Percentiles rank a stretch among this genome's conserved stretches.
These are phyloP conservation scores for Aquilaria yunnanensis DNA, from an alignment of 345 rosid genomes.

Conservation along the genomic window DNA sequence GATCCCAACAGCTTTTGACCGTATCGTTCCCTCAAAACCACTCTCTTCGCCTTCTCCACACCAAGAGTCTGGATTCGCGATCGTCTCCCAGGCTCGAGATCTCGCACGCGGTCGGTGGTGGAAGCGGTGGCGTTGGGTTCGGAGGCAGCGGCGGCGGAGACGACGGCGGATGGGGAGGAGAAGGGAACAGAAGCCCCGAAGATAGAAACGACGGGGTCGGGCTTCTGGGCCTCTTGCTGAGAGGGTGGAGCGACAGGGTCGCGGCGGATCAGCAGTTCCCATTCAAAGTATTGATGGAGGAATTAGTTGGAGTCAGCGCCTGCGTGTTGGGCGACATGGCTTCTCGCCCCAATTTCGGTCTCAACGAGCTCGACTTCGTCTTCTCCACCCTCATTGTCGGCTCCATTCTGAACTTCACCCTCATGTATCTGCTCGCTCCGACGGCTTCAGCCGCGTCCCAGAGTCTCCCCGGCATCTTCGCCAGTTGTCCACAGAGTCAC, in stretches of 20 bases:
- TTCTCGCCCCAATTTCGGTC: conserved; percentile 87
- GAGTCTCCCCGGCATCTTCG: conserved; percentile 60
- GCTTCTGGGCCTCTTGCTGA: conserved; percentile 50
- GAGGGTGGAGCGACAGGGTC: conserved; percentile 85
- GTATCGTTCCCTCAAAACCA: conserved; percentile 20
- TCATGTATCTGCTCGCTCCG: conserved; percentile 87
- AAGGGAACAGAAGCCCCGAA: background rate
- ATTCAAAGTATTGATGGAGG: conserved; percentile 89
- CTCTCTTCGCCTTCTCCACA: conserved; percentile 19
- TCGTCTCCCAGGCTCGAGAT: conserved; percentile 9
- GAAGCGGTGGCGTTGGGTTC: conserved; percentile 31
- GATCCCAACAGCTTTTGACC: background rate
- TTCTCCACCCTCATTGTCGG: conserved; percentile 88
- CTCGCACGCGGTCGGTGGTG: conserved; percentile 32
- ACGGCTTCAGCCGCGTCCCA: conserved; percentile 36
- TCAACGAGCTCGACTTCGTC: conserved; percentile 86
- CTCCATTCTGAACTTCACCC: conserved; percentile 69
- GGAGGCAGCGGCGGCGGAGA: conserved; percentile 27
- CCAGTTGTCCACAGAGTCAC: conserved; percentile 67
- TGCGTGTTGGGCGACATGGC: conserved; percentile 92
- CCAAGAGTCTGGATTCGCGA: conserved; percentile 13
- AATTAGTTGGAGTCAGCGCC: conserved; percentile 76
- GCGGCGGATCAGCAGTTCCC: conserved; percentile 91
- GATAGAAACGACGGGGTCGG: conserved; percentile 27
- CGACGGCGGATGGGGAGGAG: conserved; percentile 3